Evolutionary conservation across 179 eudicot species (phyloP), one percentile per base, ranked within the genome.

Genomic region (Beta corolliflora): DNA sequence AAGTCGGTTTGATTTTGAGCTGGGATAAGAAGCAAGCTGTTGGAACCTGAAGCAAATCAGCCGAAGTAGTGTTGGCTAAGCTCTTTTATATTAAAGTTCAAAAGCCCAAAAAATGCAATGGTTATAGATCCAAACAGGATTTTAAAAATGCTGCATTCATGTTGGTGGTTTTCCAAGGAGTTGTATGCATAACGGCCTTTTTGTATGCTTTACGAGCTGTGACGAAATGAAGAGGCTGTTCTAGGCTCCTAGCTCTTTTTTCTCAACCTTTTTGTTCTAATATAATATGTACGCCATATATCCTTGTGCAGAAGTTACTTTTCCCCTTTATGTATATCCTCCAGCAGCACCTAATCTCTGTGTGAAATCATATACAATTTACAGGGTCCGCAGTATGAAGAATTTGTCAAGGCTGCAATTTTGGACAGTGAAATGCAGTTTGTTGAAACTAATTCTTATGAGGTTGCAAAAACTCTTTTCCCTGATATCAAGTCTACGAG

Each of bases 361-460:
- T 69, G 69, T 73, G 73, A 63, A 50, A 41, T 66, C 7, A 46
- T 44, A 44, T 71, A 56, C 21, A 15, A 74, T 82, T 73, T 80
- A 64, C 88, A 95, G 99, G 97, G 99, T 68, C 83, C 89, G 61
- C 88, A 89, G 46, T 89, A 95, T 83, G 94, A 89, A 80, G 98
- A 92, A 78, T 94, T 92, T 85, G 70, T 86, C 80, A 91, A 88
- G 81, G 92, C 99, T 67, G 98, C 98, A 66, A 69, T 69, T 67
- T 75, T 85, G 73, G 94, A 95, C 79, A 87, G 88, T 89, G 98
- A 95, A 85, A 80, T 92, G 70, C 99, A 95, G 87, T 95, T 95
- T 83, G 87, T 92, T 74, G 97, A 88, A 88, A 94, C 99, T 29
- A 85, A 83, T 81, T 88, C 87, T 73, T n/a, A 58, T 9, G 93